phyloP scores from a whole-genome alignment of 768 basidiomycete species.

The Hydnomerulius pinastri region DNA sequence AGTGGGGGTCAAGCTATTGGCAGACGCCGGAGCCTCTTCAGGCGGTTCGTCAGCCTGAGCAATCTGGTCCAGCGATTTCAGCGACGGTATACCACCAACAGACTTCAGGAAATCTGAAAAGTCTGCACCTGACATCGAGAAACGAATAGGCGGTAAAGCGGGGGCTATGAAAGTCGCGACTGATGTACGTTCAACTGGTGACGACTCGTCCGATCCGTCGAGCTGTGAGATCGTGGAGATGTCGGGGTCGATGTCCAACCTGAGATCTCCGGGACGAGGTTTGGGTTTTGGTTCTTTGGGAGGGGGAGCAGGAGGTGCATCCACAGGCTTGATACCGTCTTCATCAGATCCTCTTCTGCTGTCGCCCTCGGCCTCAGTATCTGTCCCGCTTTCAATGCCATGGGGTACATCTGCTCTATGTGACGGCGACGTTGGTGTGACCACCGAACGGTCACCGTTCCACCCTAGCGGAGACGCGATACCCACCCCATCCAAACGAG shows the following conservation, averaged over 20 bases:
- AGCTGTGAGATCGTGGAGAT: slow-evolving; percentile 24
- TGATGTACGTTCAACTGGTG: slow-evolving; percentile 66
- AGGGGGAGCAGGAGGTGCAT: slow-evolving; percentile 44
- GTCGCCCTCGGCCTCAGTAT: slow-evolving; percentile 61
- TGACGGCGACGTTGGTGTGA: slow-evolving; percentile 55
- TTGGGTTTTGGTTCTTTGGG: slow-evolving; percentile 41
- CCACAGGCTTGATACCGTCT: slow-evolving; percentile 19
- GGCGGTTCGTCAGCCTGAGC: slow-evolving; percentile 41
- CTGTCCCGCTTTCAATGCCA: slow-evolving; percentile 72
- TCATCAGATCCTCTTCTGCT: slow-evolving; percentile 37
- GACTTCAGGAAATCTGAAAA: slow-evolving; percentile 74
- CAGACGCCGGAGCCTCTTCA: slow-evolving; percentile 22
- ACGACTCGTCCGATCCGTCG: slow-evolving; percentile 55
- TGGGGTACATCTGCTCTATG: slow-evolving; percentile 72
- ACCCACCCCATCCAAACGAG: slow-evolving; percentile 18
- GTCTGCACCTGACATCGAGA: slow-evolving; percentile 82
- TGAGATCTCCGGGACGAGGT: slow-evolving; percentile 30
- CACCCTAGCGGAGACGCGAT: slow-evolving; percentile 22
- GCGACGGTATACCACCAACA: slow-evolving; percentile 50
- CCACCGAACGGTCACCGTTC: slow-evolving; percentile 20
- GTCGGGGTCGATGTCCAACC: slow-evolving; percentile 23
- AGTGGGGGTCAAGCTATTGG: slow-evolving; percentile 14
- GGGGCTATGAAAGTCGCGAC: slow-evolving; percentile 83
- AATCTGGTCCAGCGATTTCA: slow-evolving; percentile 49
- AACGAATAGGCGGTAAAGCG: slow-evolving; percentile 86